Conservation (phyloP, 495 filamentous ascomycete genomes). For the Neurospora sp. region DNA sequence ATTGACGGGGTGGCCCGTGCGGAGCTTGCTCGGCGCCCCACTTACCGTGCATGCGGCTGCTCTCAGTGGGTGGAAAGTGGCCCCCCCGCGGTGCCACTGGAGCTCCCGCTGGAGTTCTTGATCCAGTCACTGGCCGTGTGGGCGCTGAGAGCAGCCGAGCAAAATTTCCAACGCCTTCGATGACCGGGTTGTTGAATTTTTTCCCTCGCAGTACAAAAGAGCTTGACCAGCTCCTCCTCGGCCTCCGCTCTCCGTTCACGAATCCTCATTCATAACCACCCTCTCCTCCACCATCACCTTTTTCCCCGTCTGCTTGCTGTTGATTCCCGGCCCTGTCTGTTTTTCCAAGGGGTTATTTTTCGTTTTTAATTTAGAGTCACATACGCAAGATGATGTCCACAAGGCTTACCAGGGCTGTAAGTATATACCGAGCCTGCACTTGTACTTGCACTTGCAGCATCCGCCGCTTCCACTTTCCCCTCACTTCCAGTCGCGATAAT, state of each 20-base stretch:
- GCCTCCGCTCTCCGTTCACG: constrained; percentile 11
- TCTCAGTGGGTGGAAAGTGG: background rate
- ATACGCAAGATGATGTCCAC: constrained; percentile 54
- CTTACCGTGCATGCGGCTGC: background rate
- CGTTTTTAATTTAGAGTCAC: constrained; percentile 27
- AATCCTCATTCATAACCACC: constrained; percentile 16
- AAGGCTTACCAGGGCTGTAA: constrained; percentile 60
- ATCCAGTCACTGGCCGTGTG: background rate
- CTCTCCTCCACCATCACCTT: constrained; percentile 15
- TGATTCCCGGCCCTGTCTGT: constrained; percentile 9
- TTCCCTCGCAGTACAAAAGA: constrained; percentile 14
- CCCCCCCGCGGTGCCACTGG: background rate
- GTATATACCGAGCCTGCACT: constrained; percentile 10
- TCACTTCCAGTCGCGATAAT: background rate
- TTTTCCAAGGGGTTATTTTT: constrained; percentile 16
- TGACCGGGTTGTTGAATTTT: constrained; percentile 32
- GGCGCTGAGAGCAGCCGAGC: constrained; percentile 4
- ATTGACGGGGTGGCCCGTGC: background rate
- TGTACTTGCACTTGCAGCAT: background rate
- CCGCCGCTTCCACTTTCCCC: constrained; percentile 8
- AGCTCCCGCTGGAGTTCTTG: background rate
- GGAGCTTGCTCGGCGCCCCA: background rate
- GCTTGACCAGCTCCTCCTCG: constrained; percentile 8
- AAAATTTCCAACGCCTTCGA: constrained; percentile 26
- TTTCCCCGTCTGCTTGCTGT: constrained; percentile 26